These are phyloP conservation scores for Aspergillus novofumigatus DNA, from an alignment of 2,329 filamentous ascomycete species.

Conservation along the genomic window DNA sequence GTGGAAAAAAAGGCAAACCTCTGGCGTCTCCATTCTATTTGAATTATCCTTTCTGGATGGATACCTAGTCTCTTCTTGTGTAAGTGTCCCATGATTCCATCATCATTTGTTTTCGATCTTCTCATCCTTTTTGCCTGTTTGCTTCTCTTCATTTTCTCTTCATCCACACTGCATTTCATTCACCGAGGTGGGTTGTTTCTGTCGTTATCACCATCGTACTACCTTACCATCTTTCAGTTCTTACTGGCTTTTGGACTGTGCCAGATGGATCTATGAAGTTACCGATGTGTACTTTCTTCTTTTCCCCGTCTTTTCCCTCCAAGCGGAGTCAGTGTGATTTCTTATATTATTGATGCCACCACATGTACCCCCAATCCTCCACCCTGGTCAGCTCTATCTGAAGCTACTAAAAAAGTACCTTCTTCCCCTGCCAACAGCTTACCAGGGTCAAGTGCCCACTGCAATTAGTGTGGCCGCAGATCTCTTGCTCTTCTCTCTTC, in stretches of 20 bases:
- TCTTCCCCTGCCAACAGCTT: background rate
- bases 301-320: constrained; percentile 3
- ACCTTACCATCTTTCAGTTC: background rate
- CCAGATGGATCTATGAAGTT: background rate
- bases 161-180: background rate
- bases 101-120: background rate
- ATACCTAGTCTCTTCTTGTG: constrained; percentile 1
- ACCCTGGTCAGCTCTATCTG: background rate
- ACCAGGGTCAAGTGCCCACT: constrained; percentile 4
- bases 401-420: background rate
- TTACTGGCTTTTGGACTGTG: background rate
- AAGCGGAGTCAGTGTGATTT: background rate
- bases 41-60: background rate
- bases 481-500: background rate
- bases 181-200: background rate
- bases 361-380: background rate
- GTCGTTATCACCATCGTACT: background rate
- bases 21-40: constrained; percentile 1
- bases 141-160: background rate
- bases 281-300: background rate
- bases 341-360: background rate
- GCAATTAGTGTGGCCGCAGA: constrained; percentile 1
- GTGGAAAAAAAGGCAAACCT: constrained; percentile 8
- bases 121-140: background rate
- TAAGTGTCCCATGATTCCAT: constrained; percentile 1